Evolutionary conservation across 2,329 filamentous ascomycete genomes (phyloP).

Genomic region (Cytospora piceae): DNA sequence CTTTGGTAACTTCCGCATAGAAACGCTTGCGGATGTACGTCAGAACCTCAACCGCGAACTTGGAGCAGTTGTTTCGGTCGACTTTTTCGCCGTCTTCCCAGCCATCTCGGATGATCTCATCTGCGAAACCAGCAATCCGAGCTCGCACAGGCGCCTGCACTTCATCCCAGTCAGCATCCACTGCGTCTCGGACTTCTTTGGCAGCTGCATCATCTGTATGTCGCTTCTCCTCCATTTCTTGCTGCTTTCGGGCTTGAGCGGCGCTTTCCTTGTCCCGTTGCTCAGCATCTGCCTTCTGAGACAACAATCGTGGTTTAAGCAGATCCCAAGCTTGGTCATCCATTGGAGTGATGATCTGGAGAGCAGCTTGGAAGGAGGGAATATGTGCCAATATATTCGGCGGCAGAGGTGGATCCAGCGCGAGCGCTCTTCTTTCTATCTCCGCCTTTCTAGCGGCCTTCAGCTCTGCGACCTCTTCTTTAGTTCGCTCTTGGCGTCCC

Average conservation of each 20-base stretch:
- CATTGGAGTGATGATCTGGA: slow-evolving; percentile 69
- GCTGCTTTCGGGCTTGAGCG: slow-evolving; percentile 34
- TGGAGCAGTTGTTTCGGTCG: slow-evolving; percentile 64
- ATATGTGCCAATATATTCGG: slow-evolving; percentile 68
- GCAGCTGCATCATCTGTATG: slow-evolving; percentile 36
- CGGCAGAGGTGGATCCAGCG: slow-evolving; percentile 67
- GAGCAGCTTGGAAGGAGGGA: slow-evolving; percentile 73
- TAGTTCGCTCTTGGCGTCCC: slow-evolving; percentile 54
- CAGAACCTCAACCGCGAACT: slow-evolving; percentile 74
- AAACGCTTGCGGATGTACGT: slow-evolving; percentile 69
- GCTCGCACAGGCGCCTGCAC: slow-evolving; percentile 69
- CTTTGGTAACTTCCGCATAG: slow-evolving; percentile 61
- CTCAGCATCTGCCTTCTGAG: slow-evolving; percentile 69
- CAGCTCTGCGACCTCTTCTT: slow-evolving; percentile 64
- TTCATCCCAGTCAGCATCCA: slow-evolving; percentile 73
- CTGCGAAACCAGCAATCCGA: slow-evolving; percentile 67
- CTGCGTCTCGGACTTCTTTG: slow-evolving; percentile 59
- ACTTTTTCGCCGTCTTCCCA: slow-evolving; percentile 69
- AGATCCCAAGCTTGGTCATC: slow-evolving; percentile 72
- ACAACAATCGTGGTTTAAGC: slow-evolving; percentile 67
- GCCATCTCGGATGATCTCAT: slow-evolving; percentile 67
- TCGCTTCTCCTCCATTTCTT: slow-evolving; percentile 29
- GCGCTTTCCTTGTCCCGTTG: slow-evolving; percentile 51
- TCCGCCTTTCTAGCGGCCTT: slow-evolving; percentile 68
- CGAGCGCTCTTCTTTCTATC: slow-evolving; percentile 71